Evolutionary conservation across 768 basidiomycete genomes (phyloP).

Genomic region (Podaxis rugospora): DNA sequence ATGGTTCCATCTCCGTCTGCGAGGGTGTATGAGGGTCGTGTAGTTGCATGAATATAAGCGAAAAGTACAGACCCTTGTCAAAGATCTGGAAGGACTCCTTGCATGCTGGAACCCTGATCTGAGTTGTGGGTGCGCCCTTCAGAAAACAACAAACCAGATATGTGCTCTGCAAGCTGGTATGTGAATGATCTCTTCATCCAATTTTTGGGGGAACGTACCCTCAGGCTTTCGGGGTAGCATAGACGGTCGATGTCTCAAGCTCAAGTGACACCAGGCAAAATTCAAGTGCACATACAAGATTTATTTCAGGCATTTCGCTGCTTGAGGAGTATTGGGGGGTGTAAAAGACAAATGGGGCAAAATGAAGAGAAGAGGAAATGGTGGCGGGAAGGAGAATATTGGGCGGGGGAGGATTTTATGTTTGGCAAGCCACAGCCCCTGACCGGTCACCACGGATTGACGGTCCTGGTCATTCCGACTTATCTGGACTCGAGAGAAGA

Average conservation of each 20-base stretch:
- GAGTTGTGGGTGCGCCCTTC: neutral
- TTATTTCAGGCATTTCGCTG: neutral
- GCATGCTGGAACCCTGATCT: slow-evolving; percentile 49
- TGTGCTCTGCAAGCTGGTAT: neutral
- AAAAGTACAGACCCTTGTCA: slow-evolving; percentile 59
- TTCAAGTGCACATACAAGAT: neutral
- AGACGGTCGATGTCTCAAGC: neutral
- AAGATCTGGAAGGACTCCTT: slow-evolving; percentile 90
- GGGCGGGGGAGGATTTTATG: neutral
- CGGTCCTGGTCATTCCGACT: neutral
- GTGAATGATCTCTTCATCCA: neutral
- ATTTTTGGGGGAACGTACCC: neutral
- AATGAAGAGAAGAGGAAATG: neutral
- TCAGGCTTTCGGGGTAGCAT: neutral
- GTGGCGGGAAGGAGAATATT: neutral
- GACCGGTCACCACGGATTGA: neutral
- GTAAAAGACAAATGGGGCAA: neutral
- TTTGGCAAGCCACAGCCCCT: neutral
- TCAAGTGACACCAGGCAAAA: neutral
- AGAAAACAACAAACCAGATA: slow-evolving; percentile 5
- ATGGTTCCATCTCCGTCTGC: slow-evolving; percentile 89
- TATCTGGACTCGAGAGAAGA: neutral
- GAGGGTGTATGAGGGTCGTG: neutral
- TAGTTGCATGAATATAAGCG: neutral
- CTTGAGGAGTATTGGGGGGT: neutral